phyloP scores from a whole-genome alignment of 1,139 yeast species.

The Candida sanyaensis region DNA sequence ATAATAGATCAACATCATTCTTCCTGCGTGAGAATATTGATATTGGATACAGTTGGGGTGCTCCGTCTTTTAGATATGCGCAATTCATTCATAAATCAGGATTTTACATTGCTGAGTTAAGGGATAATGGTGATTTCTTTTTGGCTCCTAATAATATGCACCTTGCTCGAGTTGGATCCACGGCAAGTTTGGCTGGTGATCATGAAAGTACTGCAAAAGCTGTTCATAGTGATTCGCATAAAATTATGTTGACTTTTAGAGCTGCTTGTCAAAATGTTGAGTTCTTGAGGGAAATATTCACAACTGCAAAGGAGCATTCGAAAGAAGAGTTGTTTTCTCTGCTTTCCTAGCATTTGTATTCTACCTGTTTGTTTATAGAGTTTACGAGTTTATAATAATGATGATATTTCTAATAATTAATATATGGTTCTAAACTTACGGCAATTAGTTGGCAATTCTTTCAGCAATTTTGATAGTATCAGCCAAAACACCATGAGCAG shows the following conservation, averaged over 20 bases:
- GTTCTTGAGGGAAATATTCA: constrained; percentile 52
- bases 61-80: constrained; percentile 75
- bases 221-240: constrained; percentile 60
- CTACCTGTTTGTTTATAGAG: constrained; percentile 1
- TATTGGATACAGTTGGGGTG: constrained; percentile 88
- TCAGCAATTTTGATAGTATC: constrained; percentile 91
- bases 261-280: constrained; percentile 57
- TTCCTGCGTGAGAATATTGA: constrained; percentile 56
- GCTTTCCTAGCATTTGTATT: constrained; percentile 6
- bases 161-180: constrained; percentile 59
- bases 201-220: constrained; percentile 28
- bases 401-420: not conserved
- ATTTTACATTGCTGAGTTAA: constrained; percentile 82
- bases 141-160: constrained; percentile 81
- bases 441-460: constrained; percentile 55
- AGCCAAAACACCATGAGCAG: constrained; percentile 97
- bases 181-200: constrained; percentile 26
- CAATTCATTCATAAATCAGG: constrained; percentile 93
- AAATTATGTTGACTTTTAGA: constrained; percentile 69
- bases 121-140: constrained; percentile 78
- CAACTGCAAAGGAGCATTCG: constrained; percentile 59
- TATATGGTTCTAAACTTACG: too few species aligned
- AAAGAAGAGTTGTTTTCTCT: constrained; percentile 25
- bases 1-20: constrained; percentile 72
- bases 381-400: not conserved